These are phyloP conservation scores for Umbelopsis sp. DNA, from an alignment of 192 early-diverging fungal species.

Conservation along the genomic window DNA sequence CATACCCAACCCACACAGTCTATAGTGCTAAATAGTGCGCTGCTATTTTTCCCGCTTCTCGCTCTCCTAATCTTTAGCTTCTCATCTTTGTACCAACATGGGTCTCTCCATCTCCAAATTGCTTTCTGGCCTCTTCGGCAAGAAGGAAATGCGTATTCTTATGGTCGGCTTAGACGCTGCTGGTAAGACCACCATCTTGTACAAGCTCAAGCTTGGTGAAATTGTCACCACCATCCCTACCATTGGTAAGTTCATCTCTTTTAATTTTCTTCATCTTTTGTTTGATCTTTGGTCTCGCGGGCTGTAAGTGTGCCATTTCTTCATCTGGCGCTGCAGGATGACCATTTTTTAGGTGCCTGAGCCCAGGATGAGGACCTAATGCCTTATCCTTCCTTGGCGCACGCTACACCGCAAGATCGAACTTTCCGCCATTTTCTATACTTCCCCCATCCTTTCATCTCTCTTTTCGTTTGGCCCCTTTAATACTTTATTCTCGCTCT, in stretches of 20 bases:
- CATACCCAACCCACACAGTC: conserved; percentile 3
- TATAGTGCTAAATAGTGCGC: background rate
- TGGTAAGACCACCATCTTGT: conserved; percentile 98
- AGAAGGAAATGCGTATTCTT: conserved; percentile 96
- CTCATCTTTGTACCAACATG: conserved; percentile 58
- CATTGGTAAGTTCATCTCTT: conserved; percentile 70
- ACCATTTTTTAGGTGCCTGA: background rate
- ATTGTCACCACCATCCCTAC: conserved; percentile 99
- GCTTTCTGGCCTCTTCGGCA: conserved; percentile 77
- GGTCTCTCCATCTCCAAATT: conserved; percentile 84
- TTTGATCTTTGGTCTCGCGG: background rate
- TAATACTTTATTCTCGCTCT: background rate
- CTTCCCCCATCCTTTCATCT: background rate
- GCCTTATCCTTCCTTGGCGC: background rate
- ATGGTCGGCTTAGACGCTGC: conserved; percentile 95
- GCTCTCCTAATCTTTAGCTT: conserved; percentile 21
- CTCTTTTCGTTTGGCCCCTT: background rate
- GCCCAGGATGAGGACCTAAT: background rate
- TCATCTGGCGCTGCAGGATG: background rate
- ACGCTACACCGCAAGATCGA: background rate
- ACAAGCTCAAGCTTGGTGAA: conserved; percentile 98
- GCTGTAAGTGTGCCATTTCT: too few relatives aligned
- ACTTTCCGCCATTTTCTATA: background rate
- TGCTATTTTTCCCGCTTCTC: conserved; percentile 19
- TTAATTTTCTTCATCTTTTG: conserved; percentile 16